phyloP scores from a whole-genome alignment of 139 green algal genomes.

The Tetraselmis striata region DNA sequence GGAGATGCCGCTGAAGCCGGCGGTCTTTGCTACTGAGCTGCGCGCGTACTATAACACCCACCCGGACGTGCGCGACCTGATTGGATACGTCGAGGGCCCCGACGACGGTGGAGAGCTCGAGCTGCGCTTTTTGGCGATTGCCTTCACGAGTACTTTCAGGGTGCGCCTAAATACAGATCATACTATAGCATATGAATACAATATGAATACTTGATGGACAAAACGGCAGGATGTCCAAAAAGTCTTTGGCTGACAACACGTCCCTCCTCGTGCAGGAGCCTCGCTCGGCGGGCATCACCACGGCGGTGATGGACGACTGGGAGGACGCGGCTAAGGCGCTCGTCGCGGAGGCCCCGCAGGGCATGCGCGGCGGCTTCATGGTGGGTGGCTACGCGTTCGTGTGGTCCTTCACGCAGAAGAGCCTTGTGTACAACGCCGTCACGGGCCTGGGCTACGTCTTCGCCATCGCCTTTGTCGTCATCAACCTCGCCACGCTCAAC shows the following conservation, averaged over 20 bases:
- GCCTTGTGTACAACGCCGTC: slow-evolving; percentile 5
- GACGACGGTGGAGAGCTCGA: neutral
- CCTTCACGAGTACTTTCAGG: neutral
- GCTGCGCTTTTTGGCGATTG: neutral
- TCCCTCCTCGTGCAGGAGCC: too few species aligned
- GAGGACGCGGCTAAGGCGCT: slow-evolving; percentile 5
- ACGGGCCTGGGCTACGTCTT: slow-evolving; percentile 14
- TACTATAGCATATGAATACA: too few species aligned
- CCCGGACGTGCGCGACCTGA: neutral
- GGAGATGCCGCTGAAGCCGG: neutral
- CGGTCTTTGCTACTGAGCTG: neutral
- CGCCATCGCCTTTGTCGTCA: slow-evolving; percentile 28
- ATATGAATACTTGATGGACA: too few species aligned
- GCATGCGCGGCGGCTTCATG: slow-evolving; percentile 20
- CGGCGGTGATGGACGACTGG: neutral
- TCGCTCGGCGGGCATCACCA: neutral
- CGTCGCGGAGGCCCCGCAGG: slow-evolving; percentile 6
- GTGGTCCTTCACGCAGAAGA: slow-evolving; percentile 11
- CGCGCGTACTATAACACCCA: neutral
- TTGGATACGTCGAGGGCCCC: neutral
- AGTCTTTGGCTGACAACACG: too few species aligned
- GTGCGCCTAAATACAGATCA: too few species aligned
- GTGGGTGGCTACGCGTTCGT: neutral
- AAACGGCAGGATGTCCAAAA: too few species aligned
- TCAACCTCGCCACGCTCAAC: slow-evolving; percentile 36